Base-by-base conservation (phyloP, 805 yeast species). In the Saccharomycopsis sp. region DNA sequence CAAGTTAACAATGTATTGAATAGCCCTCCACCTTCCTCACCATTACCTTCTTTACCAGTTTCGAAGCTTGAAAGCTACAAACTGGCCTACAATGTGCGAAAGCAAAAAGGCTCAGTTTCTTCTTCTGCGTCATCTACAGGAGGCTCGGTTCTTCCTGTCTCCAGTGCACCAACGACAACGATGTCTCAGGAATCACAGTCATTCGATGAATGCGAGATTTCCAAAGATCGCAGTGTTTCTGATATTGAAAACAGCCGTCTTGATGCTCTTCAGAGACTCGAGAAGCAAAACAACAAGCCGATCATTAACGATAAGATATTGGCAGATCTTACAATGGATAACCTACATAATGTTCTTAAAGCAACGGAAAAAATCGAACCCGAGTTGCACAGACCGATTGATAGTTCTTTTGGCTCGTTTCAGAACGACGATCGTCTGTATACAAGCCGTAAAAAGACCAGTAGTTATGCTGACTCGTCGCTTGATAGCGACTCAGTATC, bases 221-320 rank as follows among this genome's bases (percentile, higher is more conserved):
- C 49, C 20, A n/a, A 44, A 19, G 19, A 17, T 17, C 19, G 22
- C 7, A 35, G 47, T 14, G 22, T 34, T 8, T 53, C 56, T 14
- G 41, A 35, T 2, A 49, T 59, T 41, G 62, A 59, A 50, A 47
- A 41, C 29, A 51, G 62, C 49, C 14, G 62, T 14, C 19, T 53
- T 15, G 62, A 59, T 22, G 62, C 62, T 14, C 38, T 59, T 2
- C 56, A 54, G 34, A 52, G 54, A 42, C 47, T 59, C 8, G 62
- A 56, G 29, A 52, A 52, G 12, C 49, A 44, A 12, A 44, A 44
- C 49, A 44, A 44, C 22, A 44, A 44, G 22, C 49, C 49, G 3
- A 7, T 19, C 7, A 44, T 44, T 17, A 44, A 44, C 22, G 49
- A 44, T 44, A 44, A 44, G 22, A 44, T 44, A 17, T 19, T 19